These are phyloP conservation scores for Candida caryicola DNA, from an alignment of 805 yeast species.

Conservation along the genomic window DNA sequence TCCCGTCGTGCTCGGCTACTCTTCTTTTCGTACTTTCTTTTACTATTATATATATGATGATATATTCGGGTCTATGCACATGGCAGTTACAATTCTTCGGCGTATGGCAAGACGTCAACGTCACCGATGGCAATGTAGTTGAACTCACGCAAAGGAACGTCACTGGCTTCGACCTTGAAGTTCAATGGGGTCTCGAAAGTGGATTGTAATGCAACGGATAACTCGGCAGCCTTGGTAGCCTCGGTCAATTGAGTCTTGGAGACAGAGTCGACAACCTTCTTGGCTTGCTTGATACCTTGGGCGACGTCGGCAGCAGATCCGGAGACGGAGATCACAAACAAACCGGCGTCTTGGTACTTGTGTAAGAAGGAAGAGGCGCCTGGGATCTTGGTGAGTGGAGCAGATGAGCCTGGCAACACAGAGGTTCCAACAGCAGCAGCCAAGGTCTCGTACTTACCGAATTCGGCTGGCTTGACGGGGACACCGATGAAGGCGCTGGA, in stretches of 20 bases:
- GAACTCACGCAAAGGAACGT: slow-evolving; percentile 54
- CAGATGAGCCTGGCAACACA: slow-evolving; percentile 53
- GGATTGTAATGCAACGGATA: slow-evolving; percentile 42
- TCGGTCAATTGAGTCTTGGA: slow-evolving; percentile 53
- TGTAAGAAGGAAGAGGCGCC: slow-evolving; percentile 54
- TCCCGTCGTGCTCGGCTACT: no score
- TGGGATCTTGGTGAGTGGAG: slow-evolving; percentile 48
- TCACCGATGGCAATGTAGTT: slow-evolving; percentile 91
- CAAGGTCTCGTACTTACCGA: slow-evolving; percentile 67
- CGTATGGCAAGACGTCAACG: slow-evolving; percentile 79
- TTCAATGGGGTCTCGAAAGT: slow-evolving; percentile 30
- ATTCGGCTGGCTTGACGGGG: slow-evolving; percentile 64
- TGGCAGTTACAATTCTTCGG: slow-evolving; percentile 70
- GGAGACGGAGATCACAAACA: slow-evolving; percentile 68
- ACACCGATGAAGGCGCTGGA: slow-evolving; percentile 79
- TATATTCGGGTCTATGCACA: neutral
- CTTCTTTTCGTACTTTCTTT: neutral
- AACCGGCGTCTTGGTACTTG: slow-evolving; percentile 74
- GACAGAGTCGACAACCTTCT: slow-evolving; percentile 37
- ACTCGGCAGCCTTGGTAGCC: slow-evolving; percentile 44
- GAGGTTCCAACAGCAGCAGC: slow-evolving; percentile 62
- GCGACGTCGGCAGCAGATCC: slow-evolving; percentile 57
- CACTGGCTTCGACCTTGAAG: slow-evolving; percentile 31
- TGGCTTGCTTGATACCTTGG: slow-evolving; percentile 58
- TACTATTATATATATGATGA: slow-evolving; percentile 2